phyloP scores from a whole-genome alignment of 2,329 filamentous ascomycete genomes.

The Cadophora malorum region DNA sequence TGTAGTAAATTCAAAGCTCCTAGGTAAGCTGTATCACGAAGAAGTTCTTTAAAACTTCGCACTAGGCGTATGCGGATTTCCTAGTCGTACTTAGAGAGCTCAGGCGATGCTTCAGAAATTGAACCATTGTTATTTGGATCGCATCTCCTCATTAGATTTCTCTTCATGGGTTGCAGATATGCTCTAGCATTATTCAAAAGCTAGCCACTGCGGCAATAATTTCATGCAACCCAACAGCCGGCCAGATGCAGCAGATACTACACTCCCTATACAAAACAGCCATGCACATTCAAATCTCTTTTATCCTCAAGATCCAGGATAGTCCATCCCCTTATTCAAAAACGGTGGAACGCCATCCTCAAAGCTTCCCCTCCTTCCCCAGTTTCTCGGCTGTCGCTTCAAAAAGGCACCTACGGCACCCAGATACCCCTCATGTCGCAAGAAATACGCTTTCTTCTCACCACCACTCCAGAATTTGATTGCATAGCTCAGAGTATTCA shows the following conservation, averaged over 20 bases:
- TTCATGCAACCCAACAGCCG: neutral
- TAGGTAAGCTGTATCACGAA: too few species aligned
- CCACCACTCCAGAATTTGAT: constrained; percentile 98
- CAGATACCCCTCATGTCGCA: constrained; percentile 94
- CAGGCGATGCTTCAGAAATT: too few species aligned
- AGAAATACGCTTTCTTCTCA: constrained; percentile 91
- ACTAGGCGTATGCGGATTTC: too few species aligned
- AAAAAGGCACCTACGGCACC: constrained; percentile 94
- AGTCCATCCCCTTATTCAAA: constrained; percentile 21
- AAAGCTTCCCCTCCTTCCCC: constrained; percentile 80
- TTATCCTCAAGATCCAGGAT: constrained; percentile 16
- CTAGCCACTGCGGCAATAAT: neutral
- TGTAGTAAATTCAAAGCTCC: too few species aligned
- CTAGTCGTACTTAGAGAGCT: too few species aligned
- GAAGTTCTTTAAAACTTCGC: too few species aligned
- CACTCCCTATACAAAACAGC: neutral
- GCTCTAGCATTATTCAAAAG: neutral
- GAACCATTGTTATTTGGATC: too few species aligned
- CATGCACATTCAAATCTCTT: neutral
- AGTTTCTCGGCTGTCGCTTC: constrained; percentile 87
- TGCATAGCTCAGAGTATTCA: constrained; percentile 95
- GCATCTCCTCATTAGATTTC: neutral
- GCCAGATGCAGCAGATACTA: neutral
- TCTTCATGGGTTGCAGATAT: neutral
- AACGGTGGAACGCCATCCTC: constrained; percentile 37